Evolutionary conservation across 768 basidiomycete genomes (phyloP), one percentile per base, ranked within the genome.

Genomic region (Russula sp.): DNA sequence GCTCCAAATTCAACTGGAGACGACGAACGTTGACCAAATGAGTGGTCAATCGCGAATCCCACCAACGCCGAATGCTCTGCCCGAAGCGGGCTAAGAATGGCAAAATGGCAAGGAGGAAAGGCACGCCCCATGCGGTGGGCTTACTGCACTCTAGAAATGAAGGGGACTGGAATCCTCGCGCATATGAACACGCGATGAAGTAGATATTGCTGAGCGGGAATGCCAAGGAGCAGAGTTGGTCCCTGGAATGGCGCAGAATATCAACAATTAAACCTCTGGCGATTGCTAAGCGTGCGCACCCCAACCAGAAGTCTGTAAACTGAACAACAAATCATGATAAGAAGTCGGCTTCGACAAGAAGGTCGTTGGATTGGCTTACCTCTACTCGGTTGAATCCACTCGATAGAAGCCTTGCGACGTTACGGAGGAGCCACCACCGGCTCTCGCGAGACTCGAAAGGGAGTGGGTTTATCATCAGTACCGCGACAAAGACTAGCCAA

Each of bases 291-390:
- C n/a, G 7, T 6, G 69, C 81, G 58, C 72, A 89, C 88, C 89
- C 91, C 71, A 93, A 78, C 91, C 91, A 93, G 83, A 93, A 90
- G 77, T 92, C 91, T 16, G 85, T 74, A 70, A 93, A 93, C 85
- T 89, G 59, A 1, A 50, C 47, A 52, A 32, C 39, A 18, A 35
- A 8, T 5, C 6, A 52, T 2, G 3, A 41, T 51, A 16, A 58
- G 41, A 63, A 25, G 22, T 22, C 0, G 39, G 42, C 13, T 35
- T 13, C n/a, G 7, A 45, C 5, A 7, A 58, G 36, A 42, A 14
- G 0, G 48, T 2, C 1, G 35, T n/a, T 47, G 22, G 22, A 39
- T 2, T 38, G 36, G 68, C 79, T 58, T 65, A 90, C 90, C 80
- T 93, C 92, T 60, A 95, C 93, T 13, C 76, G 78, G 53, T 80